Evolutionary conservation across 2,329 filamentous ascomycete genomes (phyloP), one percentile per base, ranked within the genome.

Genomic region (Phyllosticta ampelicida): DNA sequence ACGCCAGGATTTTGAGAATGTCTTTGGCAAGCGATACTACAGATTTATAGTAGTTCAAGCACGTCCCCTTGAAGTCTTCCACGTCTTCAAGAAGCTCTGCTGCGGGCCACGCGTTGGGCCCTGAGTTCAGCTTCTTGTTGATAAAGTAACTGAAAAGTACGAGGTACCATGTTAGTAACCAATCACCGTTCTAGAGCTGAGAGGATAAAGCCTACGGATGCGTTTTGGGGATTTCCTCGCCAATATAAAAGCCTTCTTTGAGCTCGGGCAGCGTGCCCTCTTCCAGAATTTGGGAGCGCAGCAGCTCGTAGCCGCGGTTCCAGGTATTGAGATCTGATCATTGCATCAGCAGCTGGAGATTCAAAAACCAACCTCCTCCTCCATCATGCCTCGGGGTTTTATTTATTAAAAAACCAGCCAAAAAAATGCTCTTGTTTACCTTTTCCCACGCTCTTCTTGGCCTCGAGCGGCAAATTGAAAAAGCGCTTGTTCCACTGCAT

Each of bases 231-330:
- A 75, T 71, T 53, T 76, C 74, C 51, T 73, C 70, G 58, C 74
- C 73, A 29, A 77, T 72, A 62, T 73, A 75, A 28, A 72, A 70
- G 0, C 73, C 74, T 60, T 75, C 74, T 60, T 77, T 76, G 3
- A 75, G 65, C 29, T 77, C 74, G 2, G 74, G 73, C 2, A 69
- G 65, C 20, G 72, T 73, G 26, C 73, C 74, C 30, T 65, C 64
- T 63, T 76, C 74, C 9, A 76, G 66, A 57, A 75, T 73, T 59
- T 76, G 74, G 5, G 71, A 73, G 19, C 70, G 68, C 16, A 76
- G 64, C 23, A 72, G 64, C 59, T 76, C 74, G 62, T 76, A 77
- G 54, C 74, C 74, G 28, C 74, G 70, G 62, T 75, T 73, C 64
- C 69, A 74, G 2, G 67, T 68, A 53, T 73, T 75, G 30, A 63